Evolutionary conservation across 2,329 filamentous ascomycete genomes (phyloP).

Genomic region (Geoglossum cookeanum): DNA sequence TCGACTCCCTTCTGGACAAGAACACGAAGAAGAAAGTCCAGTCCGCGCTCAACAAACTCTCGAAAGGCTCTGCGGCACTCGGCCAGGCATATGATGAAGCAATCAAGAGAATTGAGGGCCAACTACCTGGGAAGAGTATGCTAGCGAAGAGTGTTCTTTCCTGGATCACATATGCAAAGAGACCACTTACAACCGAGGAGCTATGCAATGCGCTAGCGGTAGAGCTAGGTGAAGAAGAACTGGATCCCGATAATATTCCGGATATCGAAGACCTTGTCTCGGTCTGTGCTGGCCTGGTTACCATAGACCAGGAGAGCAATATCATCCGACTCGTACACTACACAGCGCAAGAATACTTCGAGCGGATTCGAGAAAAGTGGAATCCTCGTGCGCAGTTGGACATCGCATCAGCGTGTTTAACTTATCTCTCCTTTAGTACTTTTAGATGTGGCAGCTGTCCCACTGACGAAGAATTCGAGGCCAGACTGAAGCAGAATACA

Average conservation of each 20-base stretch:
- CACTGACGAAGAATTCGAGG: background rate
- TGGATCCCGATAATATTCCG: conserved; percentile 11
- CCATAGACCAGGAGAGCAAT: conserved; percentile 20
- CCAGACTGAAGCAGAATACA: background rate
- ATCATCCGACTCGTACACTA: conserved; percentile 27
- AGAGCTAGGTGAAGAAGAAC: conserved; percentile 7
- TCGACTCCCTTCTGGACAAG: conserved; percentile 10
- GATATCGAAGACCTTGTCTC: conserved; percentile 16
- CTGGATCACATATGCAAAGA: conserved; percentile 10
- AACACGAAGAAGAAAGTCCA: conserved; percentile 9
- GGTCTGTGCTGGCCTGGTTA: conserved; percentile 25
- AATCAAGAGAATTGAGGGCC: conserved; percentile 12
- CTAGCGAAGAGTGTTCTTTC: conserved; percentile 9
- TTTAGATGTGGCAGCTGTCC: background rate
- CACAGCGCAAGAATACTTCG: conserved; percentile 28
- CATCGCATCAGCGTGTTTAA: conserved; percentile 17
- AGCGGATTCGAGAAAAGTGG: conserved; percentile 9
- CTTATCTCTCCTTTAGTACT: conserved; percentile 19
- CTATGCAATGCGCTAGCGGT: conserved; percentile 12
- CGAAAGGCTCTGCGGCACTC: conserved; percentile 5
- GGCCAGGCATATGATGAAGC: conserved; percentile 13
- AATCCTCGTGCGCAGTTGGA: conserved; percentile 16
- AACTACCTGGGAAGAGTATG: conserved; percentile 11
- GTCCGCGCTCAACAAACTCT: conserved; percentile 10
- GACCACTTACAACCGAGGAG: conserved; percentile 11